Evolutionary conservation across 257 asterid genomes (phyloP).

Genomic region (Craterostigma plantagineum): DNA sequence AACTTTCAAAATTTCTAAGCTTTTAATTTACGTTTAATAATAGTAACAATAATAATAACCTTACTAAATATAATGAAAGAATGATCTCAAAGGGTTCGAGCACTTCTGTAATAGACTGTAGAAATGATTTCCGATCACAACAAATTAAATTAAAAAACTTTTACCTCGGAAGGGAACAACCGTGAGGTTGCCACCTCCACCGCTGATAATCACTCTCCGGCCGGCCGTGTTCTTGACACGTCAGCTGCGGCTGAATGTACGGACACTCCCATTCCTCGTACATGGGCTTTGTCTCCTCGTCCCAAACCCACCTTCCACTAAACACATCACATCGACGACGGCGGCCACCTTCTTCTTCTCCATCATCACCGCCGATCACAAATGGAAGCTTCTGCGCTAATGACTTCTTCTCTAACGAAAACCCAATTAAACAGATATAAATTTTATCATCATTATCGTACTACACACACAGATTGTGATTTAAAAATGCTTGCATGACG

Average conservation of each 20-base stretch:
- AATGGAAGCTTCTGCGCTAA: slow-evolving; percentile 38
- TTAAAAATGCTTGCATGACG: too few relatives aligned
- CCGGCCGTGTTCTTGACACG: slow-evolving; percentile 80
- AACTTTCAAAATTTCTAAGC: too few relatives aligned
- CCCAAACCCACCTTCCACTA: slow-evolving; percentile 76
- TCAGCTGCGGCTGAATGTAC: slow-evolving; percentile 83
- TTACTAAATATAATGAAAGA: too few relatives aligned
- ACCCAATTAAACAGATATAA: too few relatives aligned
- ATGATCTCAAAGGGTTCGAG: neutral
- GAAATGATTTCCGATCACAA: too few relatives aligned
- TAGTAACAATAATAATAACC: too few relatives aligned
- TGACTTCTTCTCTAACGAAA: slow-evolving; percentile 41
- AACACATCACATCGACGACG: slow-evolving; percentile 63
- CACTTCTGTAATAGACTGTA: too few relatives aligned
- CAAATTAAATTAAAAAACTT: too few relatives aligned
- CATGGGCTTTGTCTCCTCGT: slow-evolving; percentile 36
- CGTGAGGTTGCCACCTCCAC: slow-evolving; percentile 93
- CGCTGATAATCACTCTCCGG: slow-evolving; percentile 64
- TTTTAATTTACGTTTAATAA: too few relatives aligned
- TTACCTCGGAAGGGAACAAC: slow-evolving; percentile 84
- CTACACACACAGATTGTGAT: too few relatives aligned
- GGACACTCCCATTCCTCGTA: slow-evolving; percentile 83
- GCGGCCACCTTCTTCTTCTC: slow-evolving; percentile 1
- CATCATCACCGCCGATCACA: slow-evolving; percentile 34
- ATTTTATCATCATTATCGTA: too few relatives aligned